These are phyloP conservation scores for Coemansia sp. DNA, from an alignment of 371 early-diverging fungal genomes.

Conservation along the genomic window DNA sequence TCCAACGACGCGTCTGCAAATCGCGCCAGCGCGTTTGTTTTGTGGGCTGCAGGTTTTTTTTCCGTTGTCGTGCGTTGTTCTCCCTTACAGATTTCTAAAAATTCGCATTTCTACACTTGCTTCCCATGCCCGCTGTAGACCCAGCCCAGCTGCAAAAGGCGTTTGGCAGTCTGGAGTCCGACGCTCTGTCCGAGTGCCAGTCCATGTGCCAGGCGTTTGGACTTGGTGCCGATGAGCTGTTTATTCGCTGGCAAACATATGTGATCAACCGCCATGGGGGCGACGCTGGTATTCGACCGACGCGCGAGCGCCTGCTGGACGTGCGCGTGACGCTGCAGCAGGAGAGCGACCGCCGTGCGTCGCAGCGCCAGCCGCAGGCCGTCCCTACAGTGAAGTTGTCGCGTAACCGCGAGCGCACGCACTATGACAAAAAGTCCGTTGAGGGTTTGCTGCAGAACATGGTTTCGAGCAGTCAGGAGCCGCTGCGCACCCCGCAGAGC, in stretches of 20 bases:
- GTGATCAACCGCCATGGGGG: conserved; percentile 43
- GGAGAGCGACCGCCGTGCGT: conserved; percentile 32
- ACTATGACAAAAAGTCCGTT: conserved; percentile 45
- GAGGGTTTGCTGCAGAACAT: conserved; percentile 45
- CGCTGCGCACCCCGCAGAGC: conserved; percentile 35
- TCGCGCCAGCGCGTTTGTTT: neutral
- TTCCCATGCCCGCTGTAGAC: conserved; percentile 19
- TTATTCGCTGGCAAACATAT: conserved; percentile 45
- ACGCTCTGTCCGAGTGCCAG: conserved; percentile 39
- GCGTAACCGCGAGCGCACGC: conserved; percentile 37
- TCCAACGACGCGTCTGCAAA: neutral
- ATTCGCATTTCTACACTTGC: neutral
- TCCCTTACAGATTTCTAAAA: neutral
- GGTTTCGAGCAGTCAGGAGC: conserved; percentile 32
- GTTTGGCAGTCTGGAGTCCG: conserved; percentile 38
- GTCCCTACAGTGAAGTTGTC: conserved; percentile 28
- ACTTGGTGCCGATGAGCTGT: conserved; percentile 35
- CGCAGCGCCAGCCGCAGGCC: conserved; percentile 26
- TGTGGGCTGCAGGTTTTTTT: neutral
- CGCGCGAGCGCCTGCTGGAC: conserved; percentile 45
- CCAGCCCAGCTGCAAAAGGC: conserved; percentile 22
- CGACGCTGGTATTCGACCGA: conserved; percentile 27
- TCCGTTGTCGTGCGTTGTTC: neutral
- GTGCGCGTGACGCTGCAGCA: conserved; percentile 28
- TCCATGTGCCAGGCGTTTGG: conserved; percentile 42